Percentiles rank a stretch among this genome's conserved stretches.
Conservation (phyloP, 345 rosid genomes). For the Sonneratia alba region DNA sequence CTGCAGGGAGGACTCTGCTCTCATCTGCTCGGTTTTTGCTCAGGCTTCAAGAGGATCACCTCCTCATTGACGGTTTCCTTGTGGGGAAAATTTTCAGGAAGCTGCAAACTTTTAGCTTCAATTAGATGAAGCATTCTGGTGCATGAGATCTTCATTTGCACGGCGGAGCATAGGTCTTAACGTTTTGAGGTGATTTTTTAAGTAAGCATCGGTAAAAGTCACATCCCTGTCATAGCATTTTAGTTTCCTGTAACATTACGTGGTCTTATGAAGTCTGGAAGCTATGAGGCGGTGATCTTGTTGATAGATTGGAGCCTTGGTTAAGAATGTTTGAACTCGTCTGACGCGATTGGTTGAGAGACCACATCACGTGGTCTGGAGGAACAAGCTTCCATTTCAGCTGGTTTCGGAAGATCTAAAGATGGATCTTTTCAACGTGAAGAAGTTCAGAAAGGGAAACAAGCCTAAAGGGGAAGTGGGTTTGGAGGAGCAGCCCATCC, state of each 20-base stretch:
- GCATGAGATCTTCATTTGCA: not conserved
- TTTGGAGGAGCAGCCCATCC: conserved; percentile 7
- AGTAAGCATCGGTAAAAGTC: not conserved
- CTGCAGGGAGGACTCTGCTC: conserved; percentile 2
- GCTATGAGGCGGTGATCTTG: conserved; percentile 9
- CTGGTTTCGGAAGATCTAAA: not conserved
- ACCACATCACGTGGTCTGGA: not conserved
- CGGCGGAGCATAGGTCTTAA: not conserved
- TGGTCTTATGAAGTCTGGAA: not conserved
- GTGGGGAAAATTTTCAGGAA: no score
- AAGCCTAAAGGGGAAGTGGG: conserved; percentile 34
- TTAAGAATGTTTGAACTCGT: not conserved
- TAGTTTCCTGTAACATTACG: no score
- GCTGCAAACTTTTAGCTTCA: no score
- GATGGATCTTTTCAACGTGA: conserved; percentile 76
- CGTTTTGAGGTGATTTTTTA: not conserved
- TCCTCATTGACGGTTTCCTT: not conserved
- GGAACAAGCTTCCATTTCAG: no score
- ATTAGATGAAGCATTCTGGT: not conserved
- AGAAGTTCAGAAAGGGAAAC: conserved; percentile 50
- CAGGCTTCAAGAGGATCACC: not conserved
- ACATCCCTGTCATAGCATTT: no score
- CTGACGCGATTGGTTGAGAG: not conserved
- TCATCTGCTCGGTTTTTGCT: not conserved
- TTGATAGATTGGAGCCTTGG: not conserved